Evolutionary conservation across 208 protist genomes (phyloP), one percentile per base, ranked within the genome.

Genomic region (Trypanosoma rangeli): DNA sequence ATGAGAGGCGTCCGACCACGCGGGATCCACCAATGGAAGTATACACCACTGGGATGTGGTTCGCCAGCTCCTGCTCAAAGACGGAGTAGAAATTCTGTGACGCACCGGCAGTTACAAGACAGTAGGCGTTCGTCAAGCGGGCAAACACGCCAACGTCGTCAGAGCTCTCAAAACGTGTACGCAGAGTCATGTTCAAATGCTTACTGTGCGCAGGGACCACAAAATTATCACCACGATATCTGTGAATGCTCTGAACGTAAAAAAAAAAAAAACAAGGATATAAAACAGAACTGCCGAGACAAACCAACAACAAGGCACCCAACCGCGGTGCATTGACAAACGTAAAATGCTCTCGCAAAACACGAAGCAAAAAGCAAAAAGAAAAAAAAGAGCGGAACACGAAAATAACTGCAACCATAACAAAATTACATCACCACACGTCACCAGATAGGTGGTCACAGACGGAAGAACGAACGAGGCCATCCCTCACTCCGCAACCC

Each of bases 91-190:
- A 99, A 80, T 99, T 99, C 65, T 99, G 94, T 12, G 95, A 97
- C 0, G 89, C 97, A 49, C 98, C 98, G 22, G 96, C 75, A 15
- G 92, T 92, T n/a, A 99, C 94, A 0, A 99, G 81, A 82, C 98
- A 99, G 88, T 99, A 99, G 22, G 88, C 85, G 82, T 99, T 99
- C 49, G 99, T 99, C 20, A 99, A 89, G 57, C 89, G 90, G 15
- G 98, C 73, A 72, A 99, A 99, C 22, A 99, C 99, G 66, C 99
- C 99, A 64, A 99, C 95, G 74, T 99, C 99, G 67, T 96, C 97
- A 72, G 88, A 99, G 84, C 98, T 99, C 83, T 99, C 98, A 81
- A 99, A 99, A 75, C 98, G 92, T 44, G 92, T 93, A 79, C 98
- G 93, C 22, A 97, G 83, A 35, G 91, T 94, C 94, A 98, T 97